Percentiles rank a stretch among this genome's conserved stretches.
phyloP scores from a whole-genome alignment of 2,329 filamentous ascomycete species.

The Orbilia quercus region DNA sequence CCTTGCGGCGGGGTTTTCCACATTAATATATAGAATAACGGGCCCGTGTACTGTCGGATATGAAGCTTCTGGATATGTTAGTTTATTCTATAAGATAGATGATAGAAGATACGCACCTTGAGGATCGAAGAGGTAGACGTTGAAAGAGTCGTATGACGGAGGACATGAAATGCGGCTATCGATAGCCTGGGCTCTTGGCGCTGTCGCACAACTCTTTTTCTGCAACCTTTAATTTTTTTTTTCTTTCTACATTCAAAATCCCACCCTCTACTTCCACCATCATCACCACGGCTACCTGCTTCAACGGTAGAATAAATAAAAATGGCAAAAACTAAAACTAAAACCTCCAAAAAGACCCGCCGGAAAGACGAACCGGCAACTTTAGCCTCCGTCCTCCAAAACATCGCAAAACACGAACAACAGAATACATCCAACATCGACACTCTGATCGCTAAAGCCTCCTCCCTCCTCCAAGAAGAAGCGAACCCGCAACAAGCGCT shows the following conservation, averaged over 20 bases:
- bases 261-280: not conserved
- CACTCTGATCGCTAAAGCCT: conserved; percentile 28
- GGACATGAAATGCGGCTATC: conserved; percentile 3
- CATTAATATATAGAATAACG: no score
- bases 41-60: no score
- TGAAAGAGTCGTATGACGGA: conserved; percentile 2
- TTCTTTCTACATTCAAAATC: not conserved
- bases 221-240: conserved; percentile 14
- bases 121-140: not conserved
- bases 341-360: conserved; percentile 52
- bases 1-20: conserved; percentile 48
- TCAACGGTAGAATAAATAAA: no score
- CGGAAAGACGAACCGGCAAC: conserved; percentile 47
- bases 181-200: not conserved
- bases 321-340: conserved; percentile 55
- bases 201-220: conserved; percentile 25
- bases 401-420: conserved; percentile 47
- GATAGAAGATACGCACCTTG: not conserved
- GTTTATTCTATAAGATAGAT: not conserved
- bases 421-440: conserved; percentile 34
- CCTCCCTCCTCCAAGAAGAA: conserved; percentile 43
- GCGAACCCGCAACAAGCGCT: conserved; percentile 56
- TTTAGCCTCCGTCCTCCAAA: conserved; percentile 51
- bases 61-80: no score
- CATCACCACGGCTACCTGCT: conserved; percentile 1